These are phyloP conservation scores for Populus davidiana DNA, from an alignment of 345 rosid species.

Conservation along the genomic window DNA sequence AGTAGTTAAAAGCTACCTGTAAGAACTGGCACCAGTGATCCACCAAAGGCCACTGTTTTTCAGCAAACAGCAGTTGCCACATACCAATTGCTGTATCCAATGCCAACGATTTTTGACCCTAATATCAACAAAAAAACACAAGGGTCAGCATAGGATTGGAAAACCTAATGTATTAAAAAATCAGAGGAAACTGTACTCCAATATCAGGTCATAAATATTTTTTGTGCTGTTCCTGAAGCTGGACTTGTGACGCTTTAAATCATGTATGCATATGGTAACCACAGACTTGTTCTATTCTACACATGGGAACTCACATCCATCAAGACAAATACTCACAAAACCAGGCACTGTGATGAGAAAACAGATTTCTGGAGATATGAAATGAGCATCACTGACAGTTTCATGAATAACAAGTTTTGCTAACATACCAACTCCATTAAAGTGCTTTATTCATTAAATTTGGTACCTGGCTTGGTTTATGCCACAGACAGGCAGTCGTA, in stretches of 20 bases:
- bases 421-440: too few relatives aligned
- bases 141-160: neutral
- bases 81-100: constrained; percentile 97
- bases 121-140: constrained; percentile 13
- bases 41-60: constrained; percentile 86
- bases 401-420: too few relatives aligned
- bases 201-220: neutral
- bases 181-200: neutral
- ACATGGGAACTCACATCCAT: neutral
- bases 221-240: neutral
- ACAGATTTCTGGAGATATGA: too few relatives aligned
- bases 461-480: too few relatives aligned
- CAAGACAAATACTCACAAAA: neutral
- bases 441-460: too few relatives aligned
- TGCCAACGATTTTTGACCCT: constrained; percentile 98
- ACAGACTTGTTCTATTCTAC: too few relatives aligned
- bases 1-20: constrained; percentile 50
- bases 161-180: neutral
- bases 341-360: too few relatives aligned
- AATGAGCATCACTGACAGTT: too few relatives aligned
- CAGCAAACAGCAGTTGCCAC: constrained; percentile 98
- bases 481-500: too few relatives aligned
- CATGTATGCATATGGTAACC: too few relatives aligned
- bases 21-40: constrained; percentile 97
- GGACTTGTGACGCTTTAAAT: too few relatives aligned